Base-by-base conservation (phyloP, 305 asterid species). In the Coffea humblotiana region DNA sequence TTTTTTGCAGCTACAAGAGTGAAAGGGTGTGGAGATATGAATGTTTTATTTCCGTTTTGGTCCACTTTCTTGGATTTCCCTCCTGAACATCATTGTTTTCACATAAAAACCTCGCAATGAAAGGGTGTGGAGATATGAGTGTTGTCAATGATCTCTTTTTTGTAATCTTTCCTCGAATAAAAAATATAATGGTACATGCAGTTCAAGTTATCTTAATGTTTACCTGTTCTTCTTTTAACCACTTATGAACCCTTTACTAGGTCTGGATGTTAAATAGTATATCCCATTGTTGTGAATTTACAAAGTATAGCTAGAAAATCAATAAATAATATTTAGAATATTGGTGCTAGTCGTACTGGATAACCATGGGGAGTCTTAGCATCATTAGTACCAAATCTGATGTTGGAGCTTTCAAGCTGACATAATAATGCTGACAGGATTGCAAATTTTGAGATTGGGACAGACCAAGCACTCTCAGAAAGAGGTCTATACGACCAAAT, bases 71-170 rank as follows among this genome's bases (percentile, higher is more conserved):
- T 68, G 35, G 67, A 19, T 51, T 58, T 72, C 56, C 72, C 10
- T 14, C 32, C 47, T 21, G 75, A 66, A 27, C 67, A 27, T 74
- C 70, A 40, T 67, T 35, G 47, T 71, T 64, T 75, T 56, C 68
- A 18, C 10, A 14, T 18, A 56, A 27, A 9, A 23, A 3, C 16
- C 43, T 29, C 32, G 32, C 32, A 29, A 29, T 29, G 32, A 29
- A 29, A 29, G 32, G 32, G 0, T 29, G 32, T 29, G 32, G 32
- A 29, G 1, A 29, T 29, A 29, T 29, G 32, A 29, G 1, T 29
- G 32, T 29, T 52, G 56, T 72, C 32, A 49, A 18, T 21, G 58
- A 51, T 60, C 61, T 58, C 43, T 19, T 71, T 69, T 14, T 32
- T 19, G 1, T 35, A 75, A 27, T 54, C 0, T 29, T 27, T 54